A percentile compares a stretch with the other conserved stretches of the same genome.
Evolutionary conservation across 352 stramenopile genomes (phyloP).

Genomic region (Phytophthora sp.): DNA sequence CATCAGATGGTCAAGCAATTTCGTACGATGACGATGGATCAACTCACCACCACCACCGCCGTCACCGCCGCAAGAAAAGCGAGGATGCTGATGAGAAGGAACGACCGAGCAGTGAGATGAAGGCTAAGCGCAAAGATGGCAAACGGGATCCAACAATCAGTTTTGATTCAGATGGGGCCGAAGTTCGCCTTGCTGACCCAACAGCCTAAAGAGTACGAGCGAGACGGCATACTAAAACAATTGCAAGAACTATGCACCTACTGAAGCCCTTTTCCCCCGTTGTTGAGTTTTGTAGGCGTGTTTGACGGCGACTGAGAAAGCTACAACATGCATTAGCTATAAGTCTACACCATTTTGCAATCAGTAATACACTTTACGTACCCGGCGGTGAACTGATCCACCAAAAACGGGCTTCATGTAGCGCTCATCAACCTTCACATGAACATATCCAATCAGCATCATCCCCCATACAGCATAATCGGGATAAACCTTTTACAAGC

Average conservation of each 20-base stretch:
- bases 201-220: slow-evolving; percentile 3
- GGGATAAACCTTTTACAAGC: background rate
- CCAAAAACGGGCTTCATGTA: slow-evolving; percentile 79
- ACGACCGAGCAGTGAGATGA: slow-evolving; percentile 19
- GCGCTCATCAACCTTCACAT: slow-evolving; percentile 57
- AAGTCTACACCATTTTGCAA: background rate
- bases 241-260: background rate
- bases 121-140: slow-evolving; percentile 20
- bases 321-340: background rate
- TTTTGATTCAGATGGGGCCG: slow-evolving; percentile 1
- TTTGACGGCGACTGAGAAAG: background rate
- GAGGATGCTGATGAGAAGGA: slow-evolving; percentile 13
- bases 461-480: no score
- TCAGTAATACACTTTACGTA: background rate
- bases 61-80: slow-evolving; percentile 18
- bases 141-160: background rate
- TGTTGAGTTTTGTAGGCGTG: background rate
- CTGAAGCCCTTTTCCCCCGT: slow-evolving; percentile 4
- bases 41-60: slow-evolving; percentile 1
- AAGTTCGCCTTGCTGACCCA: slow-evolving; percentile 24
- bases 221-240: background rate
- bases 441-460: background rate
- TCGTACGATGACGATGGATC: background rate
- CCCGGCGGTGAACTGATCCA: slow-evolving; percentile 40
- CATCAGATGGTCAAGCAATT: slow-evolving; percentile 2